Percentiles rank a stretch among this genome's conserved stretches.
Conservation (phyloP, 106 monocot species). For the Dendrobium catenatum region DNA sequence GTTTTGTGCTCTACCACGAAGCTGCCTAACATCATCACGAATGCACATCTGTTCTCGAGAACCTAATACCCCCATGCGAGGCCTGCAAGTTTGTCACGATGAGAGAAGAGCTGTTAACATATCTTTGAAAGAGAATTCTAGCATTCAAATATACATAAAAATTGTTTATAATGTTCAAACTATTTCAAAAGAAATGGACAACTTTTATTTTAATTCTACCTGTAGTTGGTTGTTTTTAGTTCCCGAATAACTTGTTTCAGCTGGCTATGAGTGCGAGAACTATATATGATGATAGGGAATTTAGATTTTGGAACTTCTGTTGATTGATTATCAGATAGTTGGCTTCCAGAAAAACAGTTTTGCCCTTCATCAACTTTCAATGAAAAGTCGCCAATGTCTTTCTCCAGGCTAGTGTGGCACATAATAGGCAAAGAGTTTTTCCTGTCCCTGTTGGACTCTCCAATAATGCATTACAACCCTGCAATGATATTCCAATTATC, state of each 20-base stretch:
- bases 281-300: constrained; percentile 74
- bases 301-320: constrained; percentile 20
- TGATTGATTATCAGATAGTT: constrained; percentile 34
- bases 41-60: constrained; percentile 96
- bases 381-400: constrained; percentile 54
- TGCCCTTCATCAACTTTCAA: constrained; percentile 14
- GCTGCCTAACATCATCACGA: constrained; percentile 59
- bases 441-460: constrained; percentile 98
- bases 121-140: not conserved
- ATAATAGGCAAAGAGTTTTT: constrained; percentile 83
- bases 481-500: not conserved
- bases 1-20: constrained; percentile 69
- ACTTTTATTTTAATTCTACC: constrained; percentile 23
- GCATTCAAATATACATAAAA: not conserved
- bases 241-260: constrained; percentile 92
- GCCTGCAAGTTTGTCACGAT: constrained; percentile 38
- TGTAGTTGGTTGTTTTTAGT: constrained; percentile 67
- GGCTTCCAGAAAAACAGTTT: constrained; percentile 23
- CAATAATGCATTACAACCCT: constrained; percentile 81
- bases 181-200: not conserved
- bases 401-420: constrained; percentile 90
- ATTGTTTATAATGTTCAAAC: not conserved
- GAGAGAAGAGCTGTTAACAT: not conserved
- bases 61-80: constrained; percentile 82
- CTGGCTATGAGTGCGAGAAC: constrained; percentile 95